Evolutionary conservation across 805 yeast species (phyloP).

Genomic region (Nakazawaea wyomingensis): DNA sequence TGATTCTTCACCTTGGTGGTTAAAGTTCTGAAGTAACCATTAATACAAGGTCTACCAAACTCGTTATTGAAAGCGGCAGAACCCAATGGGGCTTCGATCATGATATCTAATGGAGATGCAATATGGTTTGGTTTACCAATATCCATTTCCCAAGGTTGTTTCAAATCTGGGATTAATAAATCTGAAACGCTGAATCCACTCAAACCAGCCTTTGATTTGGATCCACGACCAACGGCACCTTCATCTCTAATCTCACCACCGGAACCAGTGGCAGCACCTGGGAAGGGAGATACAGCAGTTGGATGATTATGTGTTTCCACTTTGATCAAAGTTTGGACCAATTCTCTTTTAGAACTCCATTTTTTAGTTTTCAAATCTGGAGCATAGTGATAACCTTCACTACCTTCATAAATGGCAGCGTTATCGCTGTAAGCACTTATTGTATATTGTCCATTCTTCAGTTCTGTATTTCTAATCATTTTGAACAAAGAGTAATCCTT

Average conservation of each 20-base stretch:
- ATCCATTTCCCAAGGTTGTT: constrained; percentile 93
- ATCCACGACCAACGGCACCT: constrained; percentile 99
- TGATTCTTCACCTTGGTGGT: constrained; percentile 68
- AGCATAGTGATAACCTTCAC: constrained; percentile 68
- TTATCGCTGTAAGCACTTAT: constrained; percentile 94
- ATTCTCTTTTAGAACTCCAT: constrained; percentile 74
- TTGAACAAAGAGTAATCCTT: constrained; percentile 76
- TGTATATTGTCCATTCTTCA: constrained; percentile 72
- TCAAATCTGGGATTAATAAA: constrained; percentile 74
- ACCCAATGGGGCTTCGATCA: constrained; percentile 97
- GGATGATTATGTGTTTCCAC: constrained; percentile 99
- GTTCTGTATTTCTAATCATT: constrained; percentile 94
- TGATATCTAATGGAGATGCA: constrained; percentile 87
- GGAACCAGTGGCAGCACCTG: constrained; percentile 99
- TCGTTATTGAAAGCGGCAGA: constrained; percentile 98
- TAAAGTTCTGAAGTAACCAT: constrained; percentile 94
- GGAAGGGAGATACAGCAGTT: constrained; percentile 97
- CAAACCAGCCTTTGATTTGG: constrained; percentile 93
- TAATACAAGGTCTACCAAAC: constrained; percentile 96
- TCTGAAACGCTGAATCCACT: constrained; percentile 92
- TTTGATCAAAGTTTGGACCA: constrained; percentile 83
- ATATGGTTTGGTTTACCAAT: constrained; percentile 91
- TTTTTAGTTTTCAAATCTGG: constrained; percentile 69
- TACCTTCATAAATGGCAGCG: constrained; percentile 92
- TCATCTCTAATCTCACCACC: constrained; percentile 99